Conservation (phyloP, 1,139 yeast genomes). For the Yamadazyma taylorii region DNA sequence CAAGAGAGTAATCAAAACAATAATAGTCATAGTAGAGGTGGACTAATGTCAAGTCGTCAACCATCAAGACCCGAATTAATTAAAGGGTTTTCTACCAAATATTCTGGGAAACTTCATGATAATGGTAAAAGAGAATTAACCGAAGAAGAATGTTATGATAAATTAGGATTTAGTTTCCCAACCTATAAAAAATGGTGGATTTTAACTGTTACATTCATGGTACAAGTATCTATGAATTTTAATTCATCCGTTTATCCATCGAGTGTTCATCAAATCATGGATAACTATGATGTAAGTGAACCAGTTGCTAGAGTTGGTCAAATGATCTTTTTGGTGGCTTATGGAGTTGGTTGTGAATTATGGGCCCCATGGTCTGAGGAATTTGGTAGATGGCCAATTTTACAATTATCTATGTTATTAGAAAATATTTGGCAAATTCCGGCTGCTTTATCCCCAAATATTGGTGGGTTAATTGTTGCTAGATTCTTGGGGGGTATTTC, state of each 20-base stretch:
- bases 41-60: slow-evolving; percentile 1
- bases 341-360: slow-evolving; percentile 40
- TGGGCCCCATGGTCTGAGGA: slow-evolving; percentile 46
- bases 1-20: slow-evolving; percentile 7
- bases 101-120: slow-evolving; percentile 14
- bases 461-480: slow-evolving; percentile 28
- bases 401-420: slow-evolving; percentile 32
- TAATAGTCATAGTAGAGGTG: background rate
- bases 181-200: slow-evolving; percentile 33
- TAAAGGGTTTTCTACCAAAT: slow-evolving; percentile 10
- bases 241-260: slow-evolving; percentile 35
- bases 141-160: slow-evolving; percentile 33
- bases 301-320: slow-evolving; percentile 34
- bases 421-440: slow-evolving; percentile 39
- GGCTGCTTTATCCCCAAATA: slow-evolving; percentile 34
- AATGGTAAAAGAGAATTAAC: slow-evolving; percentile 27
- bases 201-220: slow-evolving; percentile 31
- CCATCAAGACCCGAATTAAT: slow-evolving; percentile 7
- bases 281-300: slow-evolving; percentile 26
- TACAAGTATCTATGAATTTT: slow-evolving; percentile 40
- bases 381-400: slow-evolving; percentile 36
- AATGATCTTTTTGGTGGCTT: slow-evolving; percentile 34
- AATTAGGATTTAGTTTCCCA: slow-evolving; percentile 30
- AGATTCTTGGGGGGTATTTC: slow-evolving; percentile 30
- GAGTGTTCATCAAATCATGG: slow-evolving; percentile 25